These are phyloP conservation scores for Multifurca ochricompacta DNA, from an alignment of 768 basidiomycete genomes.

Conservation along the genomic window DNA sequence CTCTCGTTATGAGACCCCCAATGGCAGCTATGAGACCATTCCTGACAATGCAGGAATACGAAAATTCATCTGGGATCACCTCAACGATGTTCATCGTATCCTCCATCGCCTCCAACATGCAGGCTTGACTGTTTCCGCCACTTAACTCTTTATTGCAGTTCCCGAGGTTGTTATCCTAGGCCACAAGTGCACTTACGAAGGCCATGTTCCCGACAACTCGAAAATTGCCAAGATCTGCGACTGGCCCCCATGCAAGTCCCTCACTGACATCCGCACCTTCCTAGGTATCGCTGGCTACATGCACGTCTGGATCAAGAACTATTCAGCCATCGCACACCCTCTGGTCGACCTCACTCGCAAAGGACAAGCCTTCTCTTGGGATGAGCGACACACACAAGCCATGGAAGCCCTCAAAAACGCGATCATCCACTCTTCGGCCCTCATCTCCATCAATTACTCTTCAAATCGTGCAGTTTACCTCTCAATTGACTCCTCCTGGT, in stretches of 20 bases:
- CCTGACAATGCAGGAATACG: not conserved
- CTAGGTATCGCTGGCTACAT: conserved; percentile 22
- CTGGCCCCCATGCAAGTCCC: conserved; percentile 21
- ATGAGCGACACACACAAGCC: too few species aligned
- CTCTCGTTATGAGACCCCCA: too few species aligned
- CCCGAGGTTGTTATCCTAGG: conserved; percentile 30
- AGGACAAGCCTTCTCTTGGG: too few species aligned
- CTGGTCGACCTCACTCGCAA: not conserved
- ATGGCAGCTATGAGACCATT: not conserved
- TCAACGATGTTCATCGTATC: not conserved
- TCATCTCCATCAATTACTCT: too few species aligned
- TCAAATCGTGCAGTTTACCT: too few species aligned
- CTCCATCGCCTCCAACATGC: not conserved
- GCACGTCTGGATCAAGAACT: conserved; percentile 22
- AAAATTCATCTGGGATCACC: too few species aligned
- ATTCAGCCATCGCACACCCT: conserved; percentile 4
- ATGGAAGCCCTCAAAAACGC: too few species aligned
- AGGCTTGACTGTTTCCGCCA: not conserved
- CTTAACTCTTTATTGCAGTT: not conserved
- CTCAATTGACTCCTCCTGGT: too few species aligned
- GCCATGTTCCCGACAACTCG: conserved; percentile 25
- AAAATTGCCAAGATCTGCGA: conserved; percentile 24
- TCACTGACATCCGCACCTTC: conserved; percentile 25
- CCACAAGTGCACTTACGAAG: conserved; percentile 33
- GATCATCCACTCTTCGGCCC: too few species aligned